Conservation (phyloP, 768 basidiomycete genomes). For the Sarcomyxa edulis region DNA sequence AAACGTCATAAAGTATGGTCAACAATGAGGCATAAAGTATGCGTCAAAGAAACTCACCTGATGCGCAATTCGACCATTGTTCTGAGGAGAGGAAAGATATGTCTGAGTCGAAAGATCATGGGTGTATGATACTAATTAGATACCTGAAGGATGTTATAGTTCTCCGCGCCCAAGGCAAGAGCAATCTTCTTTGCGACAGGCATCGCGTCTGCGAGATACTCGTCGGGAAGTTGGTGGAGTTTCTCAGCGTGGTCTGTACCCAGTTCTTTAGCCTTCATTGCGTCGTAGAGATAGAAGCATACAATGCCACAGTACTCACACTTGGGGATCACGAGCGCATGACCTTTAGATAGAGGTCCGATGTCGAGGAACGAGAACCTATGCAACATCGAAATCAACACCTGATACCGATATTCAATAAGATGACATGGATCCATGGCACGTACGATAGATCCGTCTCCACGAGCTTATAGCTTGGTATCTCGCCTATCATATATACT, state of each 20-base stretch:
- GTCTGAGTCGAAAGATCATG: not conserved
- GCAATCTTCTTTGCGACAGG: constrained; percentile 88
- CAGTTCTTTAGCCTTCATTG: no score
- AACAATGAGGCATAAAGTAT: not conserved
- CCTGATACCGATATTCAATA: not conserved
- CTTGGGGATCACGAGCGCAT: constrained; percentile 92
- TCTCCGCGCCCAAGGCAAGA: constrained; percentile 59
- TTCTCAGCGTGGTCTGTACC: constrained; percentile 77
- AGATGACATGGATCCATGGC: not conserved
- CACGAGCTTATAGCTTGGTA: constrained; percentile 81
- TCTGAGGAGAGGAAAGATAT: constrained; percentile 11
- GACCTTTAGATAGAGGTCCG: constrained; percentile 83
- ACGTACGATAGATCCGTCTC: constrained; percentile 72
- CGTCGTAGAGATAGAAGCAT: no score
- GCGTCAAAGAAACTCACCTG: constrained; percentile 30
- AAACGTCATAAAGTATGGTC: not conserved
- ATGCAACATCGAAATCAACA: constrained; percentile 5
- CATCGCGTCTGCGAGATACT: constrained; percentile 70
- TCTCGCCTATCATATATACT: constrained; percentile 56
- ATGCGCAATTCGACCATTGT: constrained; percentile 53
- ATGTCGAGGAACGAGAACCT: constrained; percentile 93
- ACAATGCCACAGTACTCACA: constrained; percentile 37
- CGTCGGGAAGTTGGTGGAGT: constrained; percentile 84
- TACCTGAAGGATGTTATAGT: constrained; percentile 82
- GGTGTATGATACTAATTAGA: not conserved